Evolutionary conservation across 176 grass and related monocot species (phyloP), one percentile per base, ranked within the genome.

Genomic region (Carex pumila): DNA sequence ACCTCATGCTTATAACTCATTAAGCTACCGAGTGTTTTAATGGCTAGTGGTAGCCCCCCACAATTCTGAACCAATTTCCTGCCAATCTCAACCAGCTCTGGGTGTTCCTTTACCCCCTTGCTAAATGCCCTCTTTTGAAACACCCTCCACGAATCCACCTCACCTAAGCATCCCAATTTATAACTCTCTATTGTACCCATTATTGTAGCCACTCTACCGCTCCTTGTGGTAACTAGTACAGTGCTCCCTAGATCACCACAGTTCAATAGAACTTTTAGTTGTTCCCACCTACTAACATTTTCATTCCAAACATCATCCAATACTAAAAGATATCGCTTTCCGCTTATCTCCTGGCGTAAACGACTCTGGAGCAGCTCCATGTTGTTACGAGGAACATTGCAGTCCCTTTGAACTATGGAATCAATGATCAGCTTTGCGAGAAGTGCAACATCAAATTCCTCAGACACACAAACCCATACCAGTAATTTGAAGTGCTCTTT

Each of bases 301-400:
- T 83, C 19, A 70, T 83, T 83, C 81, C 81, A 83, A 70, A 83
- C 31, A 83, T 83, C 81, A 70, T 83, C 81, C 0, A 83, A 0
- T 7, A 83, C 62, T 3, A 83, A 43, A 15, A 85, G 4, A 18
- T 74, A 72, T 11, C 29, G 73, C 32, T 85, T 75, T 7, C 5
- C 6, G 0, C 68, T 43, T 43, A 85, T 3, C n/a, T 59, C 83
- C 72, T 47, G 3, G 4, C 22, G 25, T 25, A 85, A 58, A 13
- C 3, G 29, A 1, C 2, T 55, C 53, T 37, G 21, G 3, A 85
- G 32, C 0, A 85, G 18, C 7, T 52, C 47, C 53, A 67, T 61
- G 25, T 85, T 72, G 31, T 85, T 14, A n/a, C n/a, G 17, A 0
- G 37, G 12, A 12, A 85, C 2, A 2, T 7, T 18, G 60, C 25